Evolutionary conservation across 371 early-diverging fungal species (phyloP).

Genomic region (Entomophthora muscae): DNA sequence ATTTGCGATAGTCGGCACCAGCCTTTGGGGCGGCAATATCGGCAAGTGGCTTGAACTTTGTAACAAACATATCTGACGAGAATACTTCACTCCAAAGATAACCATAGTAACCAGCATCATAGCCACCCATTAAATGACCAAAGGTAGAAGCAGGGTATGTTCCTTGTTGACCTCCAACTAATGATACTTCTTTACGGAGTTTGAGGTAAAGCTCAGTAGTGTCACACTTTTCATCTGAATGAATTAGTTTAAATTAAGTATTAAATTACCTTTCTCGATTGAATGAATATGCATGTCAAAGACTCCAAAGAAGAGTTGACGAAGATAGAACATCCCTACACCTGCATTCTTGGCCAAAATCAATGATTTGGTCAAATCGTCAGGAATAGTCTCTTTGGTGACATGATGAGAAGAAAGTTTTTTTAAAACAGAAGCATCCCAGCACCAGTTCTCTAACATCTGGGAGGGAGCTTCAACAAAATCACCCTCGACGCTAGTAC

Average conservation of each 20-base stretch:
- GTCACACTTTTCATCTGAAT: constrained; percentile 25
- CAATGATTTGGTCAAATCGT: constrained; percentile 32
- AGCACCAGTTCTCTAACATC: constrained; percentile 75
- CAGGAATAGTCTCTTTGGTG: constrained; percentile 49
- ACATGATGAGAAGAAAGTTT: constrained; percentile 50
- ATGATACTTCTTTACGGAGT: constrained; percentile 40
- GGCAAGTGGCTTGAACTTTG: constrained; percentile 14
- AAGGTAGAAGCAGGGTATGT: constrained; percentile 21
- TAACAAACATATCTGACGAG: constrained; percentile 68
- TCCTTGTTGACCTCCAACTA: constrained; percentile 18
- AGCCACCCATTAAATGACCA: constrained; percentile 73
- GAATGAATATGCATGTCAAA: constrained; percentile 59
- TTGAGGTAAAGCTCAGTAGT: constrained; percentile 32
- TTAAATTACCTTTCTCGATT: constrained; percentile 12
- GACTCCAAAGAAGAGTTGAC: constrained; percentile 58
- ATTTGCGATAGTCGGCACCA: constrained; percentile 38
- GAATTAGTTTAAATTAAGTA: not conserved
- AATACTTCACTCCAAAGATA: constrained; percentile 71
- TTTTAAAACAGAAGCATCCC: constrained; percentile 54
- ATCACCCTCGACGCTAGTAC: constrained; percentile 60
- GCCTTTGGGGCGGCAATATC: constrained; percentile 12
- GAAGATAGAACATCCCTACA: constrained; percentile 47
- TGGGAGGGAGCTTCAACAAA: constrained; percentile 88
- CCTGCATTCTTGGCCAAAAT: constrained; percentile 43
- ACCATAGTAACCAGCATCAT: constrained; percentile 56